A percentile compares a stretch with the other conserved stretches of the same genome.
Evolutionary conservation across 2,329 filamentous ascomycete genomes (phyloP).

Genomic region (Hypomyces rosellus): DNA sequence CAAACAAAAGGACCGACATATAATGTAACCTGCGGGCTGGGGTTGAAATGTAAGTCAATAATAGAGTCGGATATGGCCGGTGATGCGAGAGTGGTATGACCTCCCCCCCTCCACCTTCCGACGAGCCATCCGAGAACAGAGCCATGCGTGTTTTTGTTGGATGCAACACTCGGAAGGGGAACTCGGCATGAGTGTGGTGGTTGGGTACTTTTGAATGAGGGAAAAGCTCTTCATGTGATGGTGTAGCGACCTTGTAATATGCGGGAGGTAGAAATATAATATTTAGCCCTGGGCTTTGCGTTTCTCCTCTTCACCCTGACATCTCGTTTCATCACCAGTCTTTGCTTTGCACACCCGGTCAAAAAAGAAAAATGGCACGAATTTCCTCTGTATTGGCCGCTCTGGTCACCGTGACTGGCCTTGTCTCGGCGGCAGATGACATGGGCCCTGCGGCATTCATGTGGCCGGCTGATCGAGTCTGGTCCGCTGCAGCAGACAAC

Average conservation of each 20-base stretch:
- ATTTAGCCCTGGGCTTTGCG: not conserved
- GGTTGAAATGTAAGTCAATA: too few species aligned
- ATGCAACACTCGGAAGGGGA: not conserved
- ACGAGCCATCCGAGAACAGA: not conserved
- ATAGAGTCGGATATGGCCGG: not conserved
- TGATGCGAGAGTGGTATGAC: not conserved
- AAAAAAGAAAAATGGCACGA: conserved; percentile 1
- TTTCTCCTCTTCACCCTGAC: not conserved
- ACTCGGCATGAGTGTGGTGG: not conserved
- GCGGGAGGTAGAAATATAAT: not conserved
- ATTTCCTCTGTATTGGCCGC: not conserved
- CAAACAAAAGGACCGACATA: too few species aligned
- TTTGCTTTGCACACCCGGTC: not conserved
- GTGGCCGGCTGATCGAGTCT: conserved; percentile 48
- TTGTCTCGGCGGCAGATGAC: not conserved
- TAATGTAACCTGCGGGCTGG: too few species aligned
- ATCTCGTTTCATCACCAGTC: not conserved
- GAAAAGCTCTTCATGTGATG: not conserved
- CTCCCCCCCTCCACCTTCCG: not conserved
- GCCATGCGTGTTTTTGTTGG: too few species aligned
- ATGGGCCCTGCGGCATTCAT: conserved; percentile 47
- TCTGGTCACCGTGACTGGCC: not conserved
- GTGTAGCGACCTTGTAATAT: too few species aligned
- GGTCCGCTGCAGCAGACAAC: conserved; percentile 45
- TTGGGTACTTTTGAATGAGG: not conserved